Percentiles rank a stretch among this genome's conserved stretches.
phyloP scores from a whole-genome alignment of 2,329 filamentous ascomycete genomes.

The Thelonectria rubi region DNA sequence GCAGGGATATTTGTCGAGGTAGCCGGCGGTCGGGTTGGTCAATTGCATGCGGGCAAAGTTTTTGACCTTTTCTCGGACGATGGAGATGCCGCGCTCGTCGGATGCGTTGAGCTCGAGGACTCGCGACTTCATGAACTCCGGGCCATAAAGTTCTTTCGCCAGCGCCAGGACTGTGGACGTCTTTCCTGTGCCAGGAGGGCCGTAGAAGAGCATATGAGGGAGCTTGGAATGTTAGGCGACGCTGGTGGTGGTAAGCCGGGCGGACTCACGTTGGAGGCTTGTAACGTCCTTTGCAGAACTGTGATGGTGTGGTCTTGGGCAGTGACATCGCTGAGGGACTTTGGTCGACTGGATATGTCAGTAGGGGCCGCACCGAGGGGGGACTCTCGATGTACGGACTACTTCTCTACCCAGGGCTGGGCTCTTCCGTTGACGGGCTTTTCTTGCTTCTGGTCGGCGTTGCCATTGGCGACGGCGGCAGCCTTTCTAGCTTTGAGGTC shows the following conservation, averaged over 20 bases:
- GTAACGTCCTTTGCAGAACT: conserved; percentile 89
- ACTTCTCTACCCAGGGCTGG: conserved; percentile 99
- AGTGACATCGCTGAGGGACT: conserved; percentile 91
- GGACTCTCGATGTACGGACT: conserved; percentile 65
- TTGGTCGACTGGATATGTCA: conserved; percentile 75
- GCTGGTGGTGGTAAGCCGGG: not conserved
- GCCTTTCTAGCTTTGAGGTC: conserved; percentile 91
- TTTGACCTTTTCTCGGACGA: conserved; percentile 98
- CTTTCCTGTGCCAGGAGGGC: conserved; percentile 96
- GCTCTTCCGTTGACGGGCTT: conserved; percentile 67
- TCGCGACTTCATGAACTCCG: conserved; percentile 88
- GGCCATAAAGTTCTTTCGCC: conserved; percentile 96
- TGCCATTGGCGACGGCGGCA: conserved; percentile 68
- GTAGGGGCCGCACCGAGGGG: not conserved
- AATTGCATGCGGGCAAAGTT: conserved; percentile 97
- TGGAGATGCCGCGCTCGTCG: conserved; percentile 96
- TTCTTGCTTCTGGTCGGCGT: conserved; percentile 71
- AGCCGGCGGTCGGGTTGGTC: conserved; percentile 77
- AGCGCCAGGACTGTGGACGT: conserved; percentile 97
- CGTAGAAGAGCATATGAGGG: conserved; percentile 99
- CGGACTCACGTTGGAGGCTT: conserved; percentile 82
- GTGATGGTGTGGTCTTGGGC: conserved; percentile 97
- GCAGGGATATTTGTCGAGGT: conserved; percentile 82
- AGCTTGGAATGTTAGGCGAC: conserved; percentile 58
- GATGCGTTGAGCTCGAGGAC: conserved; percentile 99